Percentiles rank a stretch among this genome's conserved stretches.
phyloP scores from a whole-genome alignment of 2,329 filamentous ascomycete genomes.

The Penicillium sp. region DNA sequence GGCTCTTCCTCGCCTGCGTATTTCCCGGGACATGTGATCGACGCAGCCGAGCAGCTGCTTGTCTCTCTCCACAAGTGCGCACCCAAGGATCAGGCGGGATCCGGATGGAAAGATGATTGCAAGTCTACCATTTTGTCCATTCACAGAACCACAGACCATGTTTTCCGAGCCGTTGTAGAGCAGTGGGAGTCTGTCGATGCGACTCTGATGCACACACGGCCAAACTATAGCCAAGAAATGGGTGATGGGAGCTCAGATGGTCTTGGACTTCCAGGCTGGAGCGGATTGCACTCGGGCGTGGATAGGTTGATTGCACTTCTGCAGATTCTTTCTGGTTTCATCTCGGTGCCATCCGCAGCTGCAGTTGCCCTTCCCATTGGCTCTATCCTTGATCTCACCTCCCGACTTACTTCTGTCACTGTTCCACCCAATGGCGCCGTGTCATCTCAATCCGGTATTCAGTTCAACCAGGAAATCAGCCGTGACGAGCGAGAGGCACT shows the following conservation, averaged over 20 bases:
- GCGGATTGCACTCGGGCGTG: constrained; percentile 68
- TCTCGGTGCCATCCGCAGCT: constrained; percentile 63
- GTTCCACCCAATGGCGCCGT: constrained; percentile 46
- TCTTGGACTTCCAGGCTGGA: constrained; percentile 65
- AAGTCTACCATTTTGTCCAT: constrained; percentile 60
- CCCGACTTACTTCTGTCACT: constrained; percentile 66
- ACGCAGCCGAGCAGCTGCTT: constrained; percentile 62
- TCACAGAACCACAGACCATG: constrained; percentile 69
- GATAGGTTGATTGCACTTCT: constrained; percentile 68
- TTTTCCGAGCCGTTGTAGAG: constrained; percentile 76
- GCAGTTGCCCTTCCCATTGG: constrained; percentile 67
- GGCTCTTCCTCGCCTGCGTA: constrained; percentile 59
- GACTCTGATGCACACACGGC: constrained; percentile 33
- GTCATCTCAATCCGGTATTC: constrained; percentile 47
- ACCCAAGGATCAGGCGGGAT: constrained; percentile 70
- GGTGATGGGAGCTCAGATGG: constrained; percentile 41
- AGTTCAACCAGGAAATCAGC: constrained; percentile 68
- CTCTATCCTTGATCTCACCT: constrained; percentile 64
- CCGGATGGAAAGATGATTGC: constrained; percentile 74
- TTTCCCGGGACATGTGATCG: constrained; percentile 53
- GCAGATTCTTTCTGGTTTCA: constrained; percentile 60
- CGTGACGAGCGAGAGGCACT: constrained; percentile 80
- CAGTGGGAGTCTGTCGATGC: constrained; percentile 70
- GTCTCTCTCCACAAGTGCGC: constrained; percentile 75
- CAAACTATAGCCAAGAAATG: constrained; percentile 35